Evolutionary conservation across 2,329 filamentous ascomycete species (phyloP), one percentile per base, ranked within the genome.

Genomic region (Rutstroemia sp.): DNA sequence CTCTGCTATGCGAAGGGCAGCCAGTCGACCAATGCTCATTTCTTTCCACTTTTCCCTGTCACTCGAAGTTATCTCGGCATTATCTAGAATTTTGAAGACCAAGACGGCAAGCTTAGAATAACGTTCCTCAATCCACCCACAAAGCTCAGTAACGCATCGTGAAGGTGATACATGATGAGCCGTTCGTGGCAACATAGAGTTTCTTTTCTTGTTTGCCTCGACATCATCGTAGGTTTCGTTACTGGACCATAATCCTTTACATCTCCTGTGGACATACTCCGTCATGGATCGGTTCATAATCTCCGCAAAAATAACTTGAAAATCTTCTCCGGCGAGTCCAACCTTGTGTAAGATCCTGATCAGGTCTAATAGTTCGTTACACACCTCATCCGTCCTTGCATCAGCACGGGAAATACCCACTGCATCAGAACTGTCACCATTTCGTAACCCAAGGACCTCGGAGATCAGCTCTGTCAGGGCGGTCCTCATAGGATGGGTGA

Each of bases 241-340:
- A 4, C 54, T 30, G 17, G 60, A 59, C 82, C 87, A 91, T 48
- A 83, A 76, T 2, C 84, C 81, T 57, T 82, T 75, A 65, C 84
- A 89, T 6, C 79, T 80, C 49, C 76, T 75, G 41, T 73, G 73
- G 42, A 91, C 79, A 63, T 85, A 87, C 12, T 78, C 73, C 45
- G 78, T 77, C 75, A 91, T 83, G 57, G 85, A 76, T 38, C 73
- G 72, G 66, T 89, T 79, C 76, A 90, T 84, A 25, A 87, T 77
- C 68, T 87, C 83, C 16, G 86, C 88, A 64, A 90, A 86, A 38
- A 87, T 75, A 30, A 86, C 78, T 65, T 90, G 84, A 51, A 88
- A 87, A 49, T 74, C 76, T 64, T 88, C 83, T 25, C 85, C 86
- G 1, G 83, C 83, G 17, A 91, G 72, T 0, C 87, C 88, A 21